phyloP scores from a whole-genome alignment of 441 rosid species.

The Erodium moschatum region DNA sequence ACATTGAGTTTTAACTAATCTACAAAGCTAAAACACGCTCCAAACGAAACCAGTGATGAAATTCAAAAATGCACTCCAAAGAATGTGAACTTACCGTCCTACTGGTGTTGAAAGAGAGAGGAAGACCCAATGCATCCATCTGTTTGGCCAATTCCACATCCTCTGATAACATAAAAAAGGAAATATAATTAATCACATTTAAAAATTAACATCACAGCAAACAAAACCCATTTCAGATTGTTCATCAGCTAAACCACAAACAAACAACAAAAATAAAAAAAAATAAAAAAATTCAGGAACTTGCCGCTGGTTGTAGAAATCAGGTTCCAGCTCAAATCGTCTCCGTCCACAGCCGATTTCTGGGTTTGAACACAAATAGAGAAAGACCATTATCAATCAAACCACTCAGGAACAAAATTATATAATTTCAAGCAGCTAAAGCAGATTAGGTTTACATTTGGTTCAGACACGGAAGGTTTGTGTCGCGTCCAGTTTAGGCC shows the following conservation, averaged over 20 bases:
- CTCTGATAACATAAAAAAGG: conserved; percentile 18
- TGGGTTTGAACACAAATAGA: conserved; percentile 19
- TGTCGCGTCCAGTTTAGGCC: conserved; percentile 37
- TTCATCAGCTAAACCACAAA: conserved; percentile 4
- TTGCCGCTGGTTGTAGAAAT: conserved; percentile 26
- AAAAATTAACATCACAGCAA: background rate
- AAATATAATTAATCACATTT: background rate
- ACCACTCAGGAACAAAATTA: background rate
- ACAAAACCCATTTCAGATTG: background rate
- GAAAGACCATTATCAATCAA: background rate
- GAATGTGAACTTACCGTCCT: conserved; percentile 39
- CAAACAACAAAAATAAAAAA: conserved; percentile 7
- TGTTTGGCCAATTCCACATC: conserved; percentile 41
- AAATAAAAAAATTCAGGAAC: conserved; percentile 20
- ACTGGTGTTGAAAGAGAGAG: conserved; percentile 55
- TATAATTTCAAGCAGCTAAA: background rate
- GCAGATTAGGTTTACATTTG: conserved; percentile 20
- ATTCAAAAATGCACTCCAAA: background rate
- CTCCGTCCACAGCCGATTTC: conserved; percentile 22
- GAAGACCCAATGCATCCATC: conserved; percentile 72
- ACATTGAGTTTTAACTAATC: background rate
- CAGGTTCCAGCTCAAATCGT: conserved; percentile 20
- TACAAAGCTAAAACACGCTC: background rate
- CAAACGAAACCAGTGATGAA: background rate
- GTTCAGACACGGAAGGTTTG: conserved; percentile 23